These are phyloP conservation scores for Rhodomyrtus tomentosa DNA, from an alignment of 345 rosid species.

Conservation along the genomic window DNA sequence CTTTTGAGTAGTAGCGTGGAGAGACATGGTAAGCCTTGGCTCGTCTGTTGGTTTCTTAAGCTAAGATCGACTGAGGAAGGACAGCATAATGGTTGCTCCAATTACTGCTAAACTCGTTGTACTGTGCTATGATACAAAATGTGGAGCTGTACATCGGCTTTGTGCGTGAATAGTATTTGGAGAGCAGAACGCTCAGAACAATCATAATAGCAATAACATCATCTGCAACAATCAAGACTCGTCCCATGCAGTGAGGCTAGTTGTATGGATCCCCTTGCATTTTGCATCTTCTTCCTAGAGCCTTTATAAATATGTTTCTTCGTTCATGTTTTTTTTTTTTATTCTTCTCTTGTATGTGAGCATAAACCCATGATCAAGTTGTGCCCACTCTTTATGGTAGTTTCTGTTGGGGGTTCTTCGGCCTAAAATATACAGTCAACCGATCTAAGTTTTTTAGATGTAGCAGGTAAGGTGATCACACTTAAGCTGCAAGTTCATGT, in stretches of 20 bases:
- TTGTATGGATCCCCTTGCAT: not conserved
- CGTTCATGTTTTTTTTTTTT: too few species aligned
- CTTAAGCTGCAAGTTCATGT: too few species aligned
- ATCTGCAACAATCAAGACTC: not conserved
- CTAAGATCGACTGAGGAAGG: not conserved
- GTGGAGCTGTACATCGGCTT: not conserved
- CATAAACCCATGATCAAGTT: not conserved
- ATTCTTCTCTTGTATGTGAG: not conserved
- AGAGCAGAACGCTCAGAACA: not conserved
- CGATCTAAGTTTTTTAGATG: not conserved
- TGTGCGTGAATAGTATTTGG: not conserved
- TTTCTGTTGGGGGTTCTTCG: not conserved
- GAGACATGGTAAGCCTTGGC: not conserved
- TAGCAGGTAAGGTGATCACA: too few species aligned
- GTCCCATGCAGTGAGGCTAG: not conserved
- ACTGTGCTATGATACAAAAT: not conserved
- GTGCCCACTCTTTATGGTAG: not conserved
- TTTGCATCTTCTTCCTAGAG: not conserved
- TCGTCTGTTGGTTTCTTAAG: not conserved
- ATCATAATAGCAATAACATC: not conserved
- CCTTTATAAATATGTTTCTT: not conserved
- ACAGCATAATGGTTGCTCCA: not conserved
- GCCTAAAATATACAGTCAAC: not conserved
- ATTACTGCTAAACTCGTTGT: not conserved
- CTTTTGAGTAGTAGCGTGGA: not conserved